Base-by-base conservation (phyloP, 768 basidiomycete species). In the Hypholoma fasciculare region DNA sequence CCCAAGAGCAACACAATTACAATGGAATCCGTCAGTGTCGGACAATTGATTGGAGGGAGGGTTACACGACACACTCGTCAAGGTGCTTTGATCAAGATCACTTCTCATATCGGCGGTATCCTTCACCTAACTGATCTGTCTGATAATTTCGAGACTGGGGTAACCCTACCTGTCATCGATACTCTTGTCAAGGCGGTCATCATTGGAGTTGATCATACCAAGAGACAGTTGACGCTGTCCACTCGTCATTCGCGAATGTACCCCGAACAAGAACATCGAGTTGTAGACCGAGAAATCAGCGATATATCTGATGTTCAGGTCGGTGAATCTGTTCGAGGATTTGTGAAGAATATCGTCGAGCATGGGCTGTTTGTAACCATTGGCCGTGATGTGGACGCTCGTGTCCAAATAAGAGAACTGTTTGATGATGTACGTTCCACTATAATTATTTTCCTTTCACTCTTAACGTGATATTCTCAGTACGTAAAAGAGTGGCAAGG, bases 401-500 rank as follows among this genome's bases (percentile, higher is more conserved):
- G 96, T 16, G 88, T 99, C 26, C 94, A 96, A 74, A 98, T 98
- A 68, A 87, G 82, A 67, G 93, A 97, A 72, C 81, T 96, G 4
- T 97, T 96, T 68, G 92, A 97, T 66, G 94, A 95, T 58, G 83
- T 83, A 47, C 44, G 77, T 67, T 34, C 7, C 84, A 62, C 59
- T 19, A 19, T 48, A 16, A 52, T 27, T 26, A 55, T 36, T 14
- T 37, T 11, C 19, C 26, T 19, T 9, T 53, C 27, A 36, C 23
- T 44, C 37, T 20, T 19, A 27, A 39, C 46, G 57, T 42, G 44
- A 48, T n/a, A 49, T 38, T 58, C 60, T 19, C 64, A 97, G 93
- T 98, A 84, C 72, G 84, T 98, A 66, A 97, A 98, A 73, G 96
- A 98, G 40, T 99, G 96, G 96, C 90, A 96, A 74, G 76, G 81